These are phyloP conservation scores for Chaetoscypha palmicola DNA, from an alignment of 2,329 filamentous ascomycete genomes.

Conservation along the genomic window DNA sequence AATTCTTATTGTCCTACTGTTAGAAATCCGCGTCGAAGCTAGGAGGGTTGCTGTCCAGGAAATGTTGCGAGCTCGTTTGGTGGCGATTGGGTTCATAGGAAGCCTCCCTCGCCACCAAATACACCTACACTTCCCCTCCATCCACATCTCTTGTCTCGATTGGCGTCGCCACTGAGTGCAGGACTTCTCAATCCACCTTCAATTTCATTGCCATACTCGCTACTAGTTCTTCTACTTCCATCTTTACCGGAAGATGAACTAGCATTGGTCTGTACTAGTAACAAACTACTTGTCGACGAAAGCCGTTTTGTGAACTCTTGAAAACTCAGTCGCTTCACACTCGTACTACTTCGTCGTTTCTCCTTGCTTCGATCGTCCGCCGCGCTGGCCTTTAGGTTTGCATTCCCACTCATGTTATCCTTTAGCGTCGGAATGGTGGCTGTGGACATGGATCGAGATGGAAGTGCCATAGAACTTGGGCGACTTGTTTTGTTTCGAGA, in stretches of 20 bases:
- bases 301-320: constrained; percentile 54
- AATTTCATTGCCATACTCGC: constrained; percentile 19
- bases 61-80: no score
- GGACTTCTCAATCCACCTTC: constrained; percentile 9
- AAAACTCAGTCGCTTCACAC: constrained; percentile 52
- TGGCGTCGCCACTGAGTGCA: constrained; percentile 3
- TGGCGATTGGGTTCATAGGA: no score
- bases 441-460: constrained; percentile 25
- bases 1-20: no score
- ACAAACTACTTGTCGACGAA: constrained; percentile 53
- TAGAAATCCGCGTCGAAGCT: no score
- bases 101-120: constrained; percentile 41
- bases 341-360: constrained; percentile 47
- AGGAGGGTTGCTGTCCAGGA: no score
- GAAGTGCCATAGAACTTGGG: constrained; percentile 25
- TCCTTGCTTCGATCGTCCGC: constrained; percentile 15
- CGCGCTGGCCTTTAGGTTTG: constrained; percentile 14
- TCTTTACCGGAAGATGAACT: constrained; percentile 24
- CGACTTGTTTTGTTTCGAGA: constrained; percentile 17
- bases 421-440: constrained; percentile 16
- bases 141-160: constrained; percentile 38
- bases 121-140: constrained; percentile 53
- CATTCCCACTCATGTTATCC: constrained; percentile 15
- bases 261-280: constrained; percentile 52
- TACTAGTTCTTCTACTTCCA: constrained; percentile 20